These are phyloP conservation scores for Sungouiozyma intestinalis DNA, from an alignment of 805 yeast genomes.

Conservation along the genomic window DNA sequence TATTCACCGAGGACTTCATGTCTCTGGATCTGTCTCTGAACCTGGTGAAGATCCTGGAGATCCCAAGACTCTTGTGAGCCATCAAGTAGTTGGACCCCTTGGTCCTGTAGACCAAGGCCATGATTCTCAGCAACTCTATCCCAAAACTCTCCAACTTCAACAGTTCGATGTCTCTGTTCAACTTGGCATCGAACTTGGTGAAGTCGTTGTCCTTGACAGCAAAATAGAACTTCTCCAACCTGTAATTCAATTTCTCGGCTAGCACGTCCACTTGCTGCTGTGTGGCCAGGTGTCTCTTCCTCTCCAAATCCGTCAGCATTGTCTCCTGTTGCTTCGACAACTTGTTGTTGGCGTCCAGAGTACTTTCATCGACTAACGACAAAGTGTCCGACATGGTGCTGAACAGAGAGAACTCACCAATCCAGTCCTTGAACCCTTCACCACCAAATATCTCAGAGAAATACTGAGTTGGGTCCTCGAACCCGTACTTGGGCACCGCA, in stretches of 20 bases:
- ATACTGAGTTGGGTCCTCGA: constrained; percentile 75
- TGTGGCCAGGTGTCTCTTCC: constrained; percentile 40
- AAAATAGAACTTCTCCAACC: constrained; percentile 35
- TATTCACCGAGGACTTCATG: constrained; percentile 69
- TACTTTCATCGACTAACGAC: constrained; percentile 19
- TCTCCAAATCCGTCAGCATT: constrained; percentile 37
- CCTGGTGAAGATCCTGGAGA: constrained; percentile 69
- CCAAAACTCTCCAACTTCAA: constrained; percentile 92
- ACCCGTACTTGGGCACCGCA: constrained; percentile 56
- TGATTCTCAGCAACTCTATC: constrained; percentile 65
- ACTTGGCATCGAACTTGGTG: constrained; percentile 36
- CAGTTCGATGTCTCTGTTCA: constrained; percentile 54
- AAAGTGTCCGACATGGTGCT: constrained; percentile 44
- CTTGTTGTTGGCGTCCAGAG: constrained; percentile 7
- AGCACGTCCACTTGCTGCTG: constrained; percentile 39
- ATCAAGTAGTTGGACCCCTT: constrained; percentile 63
- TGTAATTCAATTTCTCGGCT: constrained; percentile 35
- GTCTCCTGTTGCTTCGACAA: constrained; percentile 35
- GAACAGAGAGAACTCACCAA: constrained; percentile 61
- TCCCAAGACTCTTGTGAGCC: constrained; percentile 70
- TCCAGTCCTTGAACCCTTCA: constrained; percentile 60
- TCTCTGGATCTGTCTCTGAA: constrained; percentile 74
- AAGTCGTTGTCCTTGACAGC: constrained; percentile 39
- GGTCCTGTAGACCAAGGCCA: constrained; percentile 63
- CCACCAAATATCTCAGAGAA: constrained; percentile 77